Evolutionary conservation across 202 grass and related monocot species (phyloP), one percentile per base, ranked within the genome.

Genomic region (Saccharum hybrid): DNA sequence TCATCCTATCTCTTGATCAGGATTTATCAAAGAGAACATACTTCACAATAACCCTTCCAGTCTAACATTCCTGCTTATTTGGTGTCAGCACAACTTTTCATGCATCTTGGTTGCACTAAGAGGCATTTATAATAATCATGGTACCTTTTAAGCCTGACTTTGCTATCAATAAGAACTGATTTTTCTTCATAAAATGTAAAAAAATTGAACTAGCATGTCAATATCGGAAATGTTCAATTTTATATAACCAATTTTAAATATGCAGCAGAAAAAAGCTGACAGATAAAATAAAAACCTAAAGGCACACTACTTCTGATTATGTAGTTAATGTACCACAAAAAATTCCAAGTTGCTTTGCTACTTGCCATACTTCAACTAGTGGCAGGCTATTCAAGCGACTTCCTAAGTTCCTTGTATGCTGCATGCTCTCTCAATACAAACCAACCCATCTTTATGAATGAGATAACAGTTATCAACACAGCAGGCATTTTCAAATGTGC

Each of bases 341-440:
- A 8, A 36, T 7, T 28, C 26, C 26, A 74, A 23, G 59, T 42
- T 76, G 36, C 1, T 59, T 60, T 76, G 23, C 16, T 56, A 34
- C 21, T 38, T 69, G 18, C 19, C 31, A 61, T 54, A 40, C 14
- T 62, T 46, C 1, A 75, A n/a, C 54, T 73, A 61, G 60, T 46
- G 40, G 6, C 30, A 70, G 7, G 7, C 2, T 5, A 56, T 63
- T 40, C 15, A 34, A 76, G 26, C 0, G 36, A 28, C 2, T 59
- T 28, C 10, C 59, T 5, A 28, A 62, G 60, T 66, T 31, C 14
- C 36, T n/a, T 31, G 22, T 69, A 31, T 68, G 7, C n/a, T 30
- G 8, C 63, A 16, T 28, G 21, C 37, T 42, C 71, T 60, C 48
- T 54, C 62, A n/a, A 46, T 61, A n/a, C 38, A 86, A 66, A 63